A percentile compares a stretch with the other conserved stretches of the same genome.
Conservation (phyloP, 2,329 filamentous ascomycete genomes). For the Trichoderma afroharzianum region DNA sequence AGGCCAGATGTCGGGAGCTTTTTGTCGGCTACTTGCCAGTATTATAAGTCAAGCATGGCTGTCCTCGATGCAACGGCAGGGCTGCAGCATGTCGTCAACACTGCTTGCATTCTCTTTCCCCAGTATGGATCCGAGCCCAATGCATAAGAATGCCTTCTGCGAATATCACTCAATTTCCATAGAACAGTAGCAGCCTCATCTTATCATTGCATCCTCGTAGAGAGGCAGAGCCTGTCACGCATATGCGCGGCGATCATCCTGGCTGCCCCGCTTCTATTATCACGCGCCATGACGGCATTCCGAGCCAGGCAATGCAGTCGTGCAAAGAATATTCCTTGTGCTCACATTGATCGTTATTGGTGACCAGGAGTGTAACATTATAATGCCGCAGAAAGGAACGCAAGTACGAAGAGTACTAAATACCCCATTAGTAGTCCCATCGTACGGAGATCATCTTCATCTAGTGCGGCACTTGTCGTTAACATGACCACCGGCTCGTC, state of each 20-base stretch:
- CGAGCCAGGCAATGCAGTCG: not conserved
- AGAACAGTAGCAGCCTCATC: not conserved
- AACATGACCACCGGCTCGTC: slow-evolving; percentile 2
- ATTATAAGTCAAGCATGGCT: not conserved
- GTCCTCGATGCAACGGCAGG: not conserved
- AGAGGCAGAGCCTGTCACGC: slow-evolving; percentile 2
- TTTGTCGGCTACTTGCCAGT: not conserved
- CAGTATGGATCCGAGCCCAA: not conserved
- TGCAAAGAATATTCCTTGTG: not conserved
- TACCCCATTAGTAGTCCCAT: not conserved
- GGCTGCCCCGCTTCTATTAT: slow-evolving; percentile 3
- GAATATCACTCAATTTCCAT: not conserved
- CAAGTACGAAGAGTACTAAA: not conserved
- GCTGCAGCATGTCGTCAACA: slow-evolving; percentile 4
- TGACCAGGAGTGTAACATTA: not conserved
- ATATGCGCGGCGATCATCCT: slow-evolving; percentile 11
- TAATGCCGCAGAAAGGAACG: not conserved
- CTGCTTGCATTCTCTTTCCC: too few relatives aligned
- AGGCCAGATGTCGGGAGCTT: not conserved
- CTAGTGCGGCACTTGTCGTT: not conserved
- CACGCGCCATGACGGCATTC: slow-evolving; percentile 19
- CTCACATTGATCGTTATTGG: not conserved
- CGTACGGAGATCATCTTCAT: not conserved
- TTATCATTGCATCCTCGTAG: not conserved
- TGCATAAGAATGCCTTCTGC: not conserved